Evolutionary conservation across 1,284 basidiomycete genomes (phyloP).

Genomic region (Ganoderma lingzhi): DNA sequence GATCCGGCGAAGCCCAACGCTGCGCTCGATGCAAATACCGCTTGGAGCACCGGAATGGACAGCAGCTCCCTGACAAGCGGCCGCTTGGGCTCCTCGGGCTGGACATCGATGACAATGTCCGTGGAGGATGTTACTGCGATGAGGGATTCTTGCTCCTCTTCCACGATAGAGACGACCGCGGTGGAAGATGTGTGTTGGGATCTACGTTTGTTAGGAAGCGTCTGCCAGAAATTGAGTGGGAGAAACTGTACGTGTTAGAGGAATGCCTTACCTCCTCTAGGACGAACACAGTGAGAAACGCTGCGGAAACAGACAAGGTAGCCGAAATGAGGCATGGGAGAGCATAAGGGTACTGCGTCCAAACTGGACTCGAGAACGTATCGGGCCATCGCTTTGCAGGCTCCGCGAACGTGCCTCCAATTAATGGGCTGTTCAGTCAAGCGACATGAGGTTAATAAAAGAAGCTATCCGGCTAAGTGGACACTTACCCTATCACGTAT

Average conservation of each 20-base stretch:
- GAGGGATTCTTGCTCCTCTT: slow-evolving; percentile 25
- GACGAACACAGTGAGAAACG: slow-evolving; percentile 52
- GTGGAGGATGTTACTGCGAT: slow-evolving; percentile 22
- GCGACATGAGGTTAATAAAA: not conserved
- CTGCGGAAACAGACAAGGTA: slow-evolving; percentile 36
- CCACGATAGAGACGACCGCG: slow-evolving; percentile 21
- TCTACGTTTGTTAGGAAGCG: slow-evolving; percentile 45
- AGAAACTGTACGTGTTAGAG: not conserved
- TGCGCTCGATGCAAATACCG: slow-evolving; percentile 62
- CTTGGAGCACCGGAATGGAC: slow-evolving; percentile 58
- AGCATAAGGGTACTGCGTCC: slow-evolving; percentile 62
- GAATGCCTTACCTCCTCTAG: slow-evolving; percentile 59
- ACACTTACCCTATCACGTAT: slow-evolving; percentile 60
- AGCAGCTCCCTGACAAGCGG: slow-evolving; percentile 47
- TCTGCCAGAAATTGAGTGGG: slow-evolving; percentile 35
- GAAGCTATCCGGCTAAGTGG: not conserved
- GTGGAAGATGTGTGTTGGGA: slow-evolving; percentile 3
- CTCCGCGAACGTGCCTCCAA: slow-evolving; percentile 68
- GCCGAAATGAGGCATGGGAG: slow-evolving; percentile 62
- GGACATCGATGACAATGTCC: slow-evolving; percentile 26
- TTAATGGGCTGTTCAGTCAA: slow-evolving; percentile 56
- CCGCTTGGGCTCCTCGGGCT: slow-evolving; percentile 26
- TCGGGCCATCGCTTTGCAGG: slow-evolving; percentile 56
- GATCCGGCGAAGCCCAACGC: slow-evolving; percentile 63
- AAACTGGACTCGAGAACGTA: slow-evolving; percentile 54